phyloP scores from a whole-genome alignment of 805 yeast genomes.

The Pichia phayaonensis region DNA sequence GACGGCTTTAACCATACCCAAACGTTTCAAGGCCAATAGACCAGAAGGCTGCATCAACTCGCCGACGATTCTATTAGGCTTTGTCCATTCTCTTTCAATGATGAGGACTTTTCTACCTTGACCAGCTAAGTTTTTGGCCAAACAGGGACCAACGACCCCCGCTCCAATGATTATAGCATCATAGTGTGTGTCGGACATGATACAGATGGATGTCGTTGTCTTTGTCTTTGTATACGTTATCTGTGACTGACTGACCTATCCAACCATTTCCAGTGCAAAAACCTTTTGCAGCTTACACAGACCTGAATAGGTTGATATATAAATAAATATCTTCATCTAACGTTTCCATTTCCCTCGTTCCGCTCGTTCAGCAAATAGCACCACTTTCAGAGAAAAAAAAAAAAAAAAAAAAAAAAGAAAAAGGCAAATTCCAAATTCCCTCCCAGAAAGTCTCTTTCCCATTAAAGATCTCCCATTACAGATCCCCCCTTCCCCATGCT shows the following conservation, averaged over 20 bases:
- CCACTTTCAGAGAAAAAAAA: background rate
- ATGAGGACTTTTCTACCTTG: conserved; percentile 79
- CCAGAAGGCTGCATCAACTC: conserved; percentile 97
- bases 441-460: background rate
- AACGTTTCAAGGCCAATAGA: conserved; percentile 67
- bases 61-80: conserved; percentile 95
- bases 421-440: no score
- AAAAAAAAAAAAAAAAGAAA: no score
- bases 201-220: background rate
- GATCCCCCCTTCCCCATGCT: background rate
- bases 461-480: background rate
- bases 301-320: no score
- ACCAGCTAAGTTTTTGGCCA: conserved; percentile 83
- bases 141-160: conserved; percentile 94
- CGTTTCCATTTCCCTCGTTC: background rate
- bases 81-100: conserved; percentile 82
- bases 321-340: no score
- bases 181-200: conserved; percentile 28
- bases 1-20: conserved; percentile 75
- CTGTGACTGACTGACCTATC: no score
- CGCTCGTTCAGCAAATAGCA: background rate
- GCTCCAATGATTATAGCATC: conserved; percentile 95
- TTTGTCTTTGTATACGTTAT: no score
- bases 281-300: no score
- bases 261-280: background rate